Conservation (phyloP, 768 basidiomycete genomes). For the Psilocybe sp. region DNA sequence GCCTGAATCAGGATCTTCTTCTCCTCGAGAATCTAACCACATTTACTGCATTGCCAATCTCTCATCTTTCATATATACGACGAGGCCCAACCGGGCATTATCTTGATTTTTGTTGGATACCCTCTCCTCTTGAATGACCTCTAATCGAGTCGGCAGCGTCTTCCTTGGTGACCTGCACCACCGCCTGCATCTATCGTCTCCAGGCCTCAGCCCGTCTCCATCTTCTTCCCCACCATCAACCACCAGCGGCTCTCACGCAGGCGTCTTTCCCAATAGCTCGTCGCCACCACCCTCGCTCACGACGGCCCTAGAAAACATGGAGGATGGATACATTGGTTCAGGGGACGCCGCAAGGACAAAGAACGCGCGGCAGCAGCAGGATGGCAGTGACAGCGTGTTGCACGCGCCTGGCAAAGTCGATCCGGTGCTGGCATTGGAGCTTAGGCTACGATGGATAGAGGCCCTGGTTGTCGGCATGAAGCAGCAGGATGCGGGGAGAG, state of each 20-base stretch:
- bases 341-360: not conserved
- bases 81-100: not conserved
- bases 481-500: constrained; percentile 17
- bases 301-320: constrained; percentile 12
- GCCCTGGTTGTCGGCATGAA: constrained; percentile 69
- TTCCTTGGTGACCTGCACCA: constrained; percentile 78
- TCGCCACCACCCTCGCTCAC: constrained; percentile 20
- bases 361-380: constrained; percentile 1
- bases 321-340: constrained; percentile 16
- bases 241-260: constrained; percentile 31
- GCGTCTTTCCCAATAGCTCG: constrained; percentile 26
- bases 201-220: constrained; percentile 36
- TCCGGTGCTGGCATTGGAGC: constrained; percentile 66
- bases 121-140: constrained; percentile 6
- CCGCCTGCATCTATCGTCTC: constrained; percentile 53
- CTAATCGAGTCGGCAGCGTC: constrained; percentile 60
- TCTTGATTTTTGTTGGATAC: not conserved
- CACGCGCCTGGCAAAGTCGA: constrained; percentile 41
- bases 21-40: no score
- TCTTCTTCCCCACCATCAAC: constrained; percentile 40
- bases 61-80: no score
- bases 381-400: constrained; percentile 6
- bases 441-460: constrained; percentile 79
- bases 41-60: no score
- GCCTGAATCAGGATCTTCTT: no score